Conservation (phyloP, 2,329 filamentous ascomycete species). For the Aspergillus candidus region DNA sequence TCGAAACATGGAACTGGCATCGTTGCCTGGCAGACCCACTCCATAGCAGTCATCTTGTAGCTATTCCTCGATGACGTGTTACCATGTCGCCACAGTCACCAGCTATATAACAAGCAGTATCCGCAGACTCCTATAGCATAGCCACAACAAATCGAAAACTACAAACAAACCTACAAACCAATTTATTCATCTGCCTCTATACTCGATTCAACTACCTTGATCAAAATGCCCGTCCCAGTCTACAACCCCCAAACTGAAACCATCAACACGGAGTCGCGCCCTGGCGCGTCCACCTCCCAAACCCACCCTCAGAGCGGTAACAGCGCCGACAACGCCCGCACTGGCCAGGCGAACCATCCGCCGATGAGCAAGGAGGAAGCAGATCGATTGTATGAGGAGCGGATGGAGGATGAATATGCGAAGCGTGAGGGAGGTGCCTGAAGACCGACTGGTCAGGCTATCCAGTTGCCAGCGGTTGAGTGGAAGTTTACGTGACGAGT, state of each 20-base stretch:
- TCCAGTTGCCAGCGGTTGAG: too few species aligned
- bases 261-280: slow-evolving; percentile 7
- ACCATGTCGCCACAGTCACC: neutral
- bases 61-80: neutral
- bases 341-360: slow-evolving; percentile 9
- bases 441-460: neutral
- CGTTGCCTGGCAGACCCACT: neutral
- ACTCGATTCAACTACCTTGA: neutral
- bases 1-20: too few species aligned
- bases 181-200: neutral
- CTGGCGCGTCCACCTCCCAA: slow-evolving; percentile 9
- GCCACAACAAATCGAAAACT: neutral
- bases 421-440: slow-evolving; percentile 41
- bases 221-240: slow-evolving; percentile 13
- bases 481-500: too few species aligned
- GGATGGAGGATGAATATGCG: slow-evolving; percentile 44
- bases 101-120: slow-evolving; percentile 1
- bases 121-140: neutral
- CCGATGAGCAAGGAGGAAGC: slow-evolving; percentile 38
- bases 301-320: slow-evolving; percentile 12
- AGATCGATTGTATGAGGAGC: slow-evolving; percentile 40
- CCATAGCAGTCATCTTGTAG: too few species aligned
- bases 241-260: slow-evolving; percentile 3
- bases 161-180: neutral
- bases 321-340: slow-evolving; percentile 7